Conservation (phyloP, 148 eudicot genomes). For the Drosera capensis region DNA sequence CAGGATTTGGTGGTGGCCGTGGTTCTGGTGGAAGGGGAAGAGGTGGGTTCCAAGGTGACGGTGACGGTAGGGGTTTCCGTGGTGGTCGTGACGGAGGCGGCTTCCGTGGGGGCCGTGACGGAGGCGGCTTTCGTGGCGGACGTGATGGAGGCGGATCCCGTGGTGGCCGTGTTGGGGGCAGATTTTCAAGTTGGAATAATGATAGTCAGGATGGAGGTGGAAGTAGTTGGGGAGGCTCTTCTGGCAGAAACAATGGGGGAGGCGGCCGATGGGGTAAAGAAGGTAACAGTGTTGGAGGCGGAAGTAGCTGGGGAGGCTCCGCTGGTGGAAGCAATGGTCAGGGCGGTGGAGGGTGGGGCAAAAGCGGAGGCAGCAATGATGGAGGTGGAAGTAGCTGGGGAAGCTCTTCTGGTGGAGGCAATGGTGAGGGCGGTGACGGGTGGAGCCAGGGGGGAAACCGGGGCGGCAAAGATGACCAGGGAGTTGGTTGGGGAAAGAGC, state of each 20-base stretch:
- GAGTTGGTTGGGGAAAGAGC: slow-evolving; percentile 1
- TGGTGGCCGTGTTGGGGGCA: no score
- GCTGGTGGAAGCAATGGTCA: slow-evolving; percentile 11
- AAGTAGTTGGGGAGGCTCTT: not conserved
- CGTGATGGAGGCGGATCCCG: no score
- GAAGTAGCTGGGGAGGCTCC: slow-evolving; percentile 6
- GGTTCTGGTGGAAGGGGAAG: no score
- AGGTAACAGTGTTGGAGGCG: slow-evolving; percentile 1
- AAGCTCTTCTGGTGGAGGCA: slow-evolving; percentile 2
- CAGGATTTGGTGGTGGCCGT: no score
- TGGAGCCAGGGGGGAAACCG: slow-evolving; percentile 12
- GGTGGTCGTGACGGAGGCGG: no score
- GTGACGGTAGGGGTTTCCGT: no score
- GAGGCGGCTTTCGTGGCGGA: no score
- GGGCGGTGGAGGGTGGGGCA: slow-evolving; percentile 1
- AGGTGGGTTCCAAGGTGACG: no score
- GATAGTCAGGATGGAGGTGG: slow-evolving; percentile 12
- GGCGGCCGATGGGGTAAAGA: slow-evolving; percentile 12
- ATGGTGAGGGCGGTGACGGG: not conserved
- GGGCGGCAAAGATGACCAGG: slow-evolving; percentile 5
- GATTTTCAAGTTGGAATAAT: slow-evolving; percentile 12
- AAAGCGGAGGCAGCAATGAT: slow-evolving; percentile 1
- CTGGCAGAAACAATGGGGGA: not conserved
- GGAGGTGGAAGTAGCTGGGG: slow-evolving; percentile 15
- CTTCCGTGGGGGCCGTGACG: no score